Percentiles rank a stretch among this genome's conserved stretches.
Conservation (phyloP, 139 green algal genomes). For the Asterochloris sp. region DNA sequence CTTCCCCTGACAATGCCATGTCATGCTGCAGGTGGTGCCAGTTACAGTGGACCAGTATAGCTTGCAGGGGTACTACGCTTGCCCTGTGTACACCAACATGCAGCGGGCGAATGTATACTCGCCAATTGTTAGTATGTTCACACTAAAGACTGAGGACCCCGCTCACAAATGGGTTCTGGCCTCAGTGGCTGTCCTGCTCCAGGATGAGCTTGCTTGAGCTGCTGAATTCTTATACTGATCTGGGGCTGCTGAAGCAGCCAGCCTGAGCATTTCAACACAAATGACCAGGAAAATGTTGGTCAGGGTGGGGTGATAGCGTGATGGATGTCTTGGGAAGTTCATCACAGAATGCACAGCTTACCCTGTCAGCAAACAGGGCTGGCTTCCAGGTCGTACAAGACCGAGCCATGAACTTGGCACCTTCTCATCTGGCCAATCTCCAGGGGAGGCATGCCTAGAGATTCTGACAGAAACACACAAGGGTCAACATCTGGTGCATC, state of each 20-base stretch:
- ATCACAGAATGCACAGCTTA: too few relatives aligned
- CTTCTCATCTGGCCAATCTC: constrained; percentile 70
- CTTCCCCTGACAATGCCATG: neutral
- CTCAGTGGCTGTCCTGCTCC: constrained; percentile 74
- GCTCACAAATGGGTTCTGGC: constrained; percentile 78
- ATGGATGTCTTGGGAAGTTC: too few relatives aligned
- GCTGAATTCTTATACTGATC: too few relatives aligned
- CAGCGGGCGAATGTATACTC: constrained; percentile 86
- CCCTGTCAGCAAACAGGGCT: constrained; percentile 45
- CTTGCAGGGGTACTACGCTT: constrained; percentile 68
- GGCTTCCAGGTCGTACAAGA: constrained; percentile 79
- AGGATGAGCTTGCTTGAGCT: constrained; percentile 63
- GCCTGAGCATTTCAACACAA: too few relatives aligned
- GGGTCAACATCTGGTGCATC: constrained; percentile 74
- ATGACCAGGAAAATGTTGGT: too few relatives aligned
- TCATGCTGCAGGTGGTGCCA: constrained; percentile 41
- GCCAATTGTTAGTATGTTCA: constrained; percentile 73
- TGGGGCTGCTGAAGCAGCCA: too few relatives aligned
- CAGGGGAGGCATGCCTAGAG: constrained; percentile 25
- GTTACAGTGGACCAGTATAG: constrained; percentile 74
- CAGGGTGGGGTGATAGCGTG: too few relatives aligned
- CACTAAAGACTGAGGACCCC: constrained; percentile 64
- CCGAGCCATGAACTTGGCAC: constrained; percentile 53
- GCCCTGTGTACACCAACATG: constrained; percentile 90
- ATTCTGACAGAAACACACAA: constrained; percentile 66